These are phyloP conservation scores for Pleurotus giganteus DNA, from an alignment of 768 basidiomycete genomes.

Conservation along the genomic window DNA sequence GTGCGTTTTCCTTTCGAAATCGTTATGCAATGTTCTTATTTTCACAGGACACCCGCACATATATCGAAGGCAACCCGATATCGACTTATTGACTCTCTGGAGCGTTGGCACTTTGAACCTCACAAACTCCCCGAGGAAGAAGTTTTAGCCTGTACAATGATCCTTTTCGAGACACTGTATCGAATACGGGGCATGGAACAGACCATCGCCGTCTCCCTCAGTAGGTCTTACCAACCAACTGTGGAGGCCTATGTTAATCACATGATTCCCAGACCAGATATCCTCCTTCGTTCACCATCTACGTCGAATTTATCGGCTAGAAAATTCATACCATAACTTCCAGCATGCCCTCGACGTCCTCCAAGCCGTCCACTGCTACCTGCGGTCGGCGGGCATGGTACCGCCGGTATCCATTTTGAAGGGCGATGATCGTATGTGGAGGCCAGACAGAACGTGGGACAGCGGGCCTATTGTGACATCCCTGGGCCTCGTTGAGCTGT, in stretches of 20 bases:
- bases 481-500: constrained; percentile 69
- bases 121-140: constrained; percentile 81
- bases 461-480: constrained; percentile 38
- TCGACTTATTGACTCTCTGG: constrained; percentile 65
- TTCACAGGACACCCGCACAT: constrained; percentile 42
- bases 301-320: constrained; percentile 85
- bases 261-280: constrained; percentile 57
- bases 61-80: constrained; percentile 48
- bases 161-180: constrained; percentile 86
- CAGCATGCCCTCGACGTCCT: constrained; percentile 96
- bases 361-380: constrained; percentile 87
- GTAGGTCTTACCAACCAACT: constrained; percentile 37
- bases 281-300: constrained; percentile 80
- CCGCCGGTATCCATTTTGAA: constrained; percentile 73
- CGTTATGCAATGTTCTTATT: neutral
- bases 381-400: constrained; percentile 74
- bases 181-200: constrained; percentile 73
- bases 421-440: constrained; percentile 44
- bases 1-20: constrained; percentile 30
- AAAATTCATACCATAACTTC: constrained; percentile 97
- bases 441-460: constrained; percentile 31
- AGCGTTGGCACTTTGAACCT: constrained; percentile 90
- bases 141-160: constrained; percentile 72
- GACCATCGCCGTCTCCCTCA: constrained; percentile 53
- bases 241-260: constrained; percentile 8